A percentile compares a stretch with the other conserved stretches of the same genome.
These are phyloP conservation scores for Malassezia slooffiae DNA, from an alignment of 1,284 basidiomycete genomes.

Conservation along the genomic window DNA sequence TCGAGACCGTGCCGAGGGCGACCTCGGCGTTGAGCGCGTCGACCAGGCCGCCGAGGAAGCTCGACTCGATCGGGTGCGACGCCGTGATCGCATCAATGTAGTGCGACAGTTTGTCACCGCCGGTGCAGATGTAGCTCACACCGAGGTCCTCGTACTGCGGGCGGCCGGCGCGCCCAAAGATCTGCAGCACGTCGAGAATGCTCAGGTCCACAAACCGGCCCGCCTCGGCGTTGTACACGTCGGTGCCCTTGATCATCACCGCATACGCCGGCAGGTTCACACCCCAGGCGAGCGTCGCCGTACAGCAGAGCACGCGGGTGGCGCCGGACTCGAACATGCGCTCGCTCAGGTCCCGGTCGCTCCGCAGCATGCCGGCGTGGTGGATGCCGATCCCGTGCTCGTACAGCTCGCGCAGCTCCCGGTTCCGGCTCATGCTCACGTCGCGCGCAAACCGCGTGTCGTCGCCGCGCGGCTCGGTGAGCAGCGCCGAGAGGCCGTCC, in stretches of 20 bases:
- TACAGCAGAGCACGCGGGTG: constrained; percentile 93
- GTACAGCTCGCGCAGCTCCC: constrained; percentile 92
- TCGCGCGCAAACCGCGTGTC: constrained; percentile 58
- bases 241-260: constrained; percentile 91
- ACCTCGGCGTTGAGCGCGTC: constrained; percentile 95
- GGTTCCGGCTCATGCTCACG: constrained; percentile 71
- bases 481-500: constrained; percentile 66
- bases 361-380: constrained; percentile 93
- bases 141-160: constrained; percentile 91
- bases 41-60: constrained; percentile 68
- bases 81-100: constrained; percentile 82
- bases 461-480: constrained; percentile 48
- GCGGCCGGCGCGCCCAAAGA: constrained; percentile 93
- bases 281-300: constrained; percentile 96
- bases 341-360: constrained; percentile 91
- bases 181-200: constrained; percentile 85
- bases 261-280: constrained; percentile 98
- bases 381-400: constrained; percentile 89
- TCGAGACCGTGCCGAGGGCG: constrained; percentile 83
- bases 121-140: constrained; percentile 92
- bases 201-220: constrained; percentile 75
- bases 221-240: constrained; percentile 59
- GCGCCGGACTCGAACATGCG: constrained; percentile 78
- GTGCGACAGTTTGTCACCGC: constrained; percentile 81
- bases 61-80: constrained; percentile 89